Evolutionary conservation across 148 eudicot species (phyloP).

Genomic region (Vaccinium darrowii): DNA sequence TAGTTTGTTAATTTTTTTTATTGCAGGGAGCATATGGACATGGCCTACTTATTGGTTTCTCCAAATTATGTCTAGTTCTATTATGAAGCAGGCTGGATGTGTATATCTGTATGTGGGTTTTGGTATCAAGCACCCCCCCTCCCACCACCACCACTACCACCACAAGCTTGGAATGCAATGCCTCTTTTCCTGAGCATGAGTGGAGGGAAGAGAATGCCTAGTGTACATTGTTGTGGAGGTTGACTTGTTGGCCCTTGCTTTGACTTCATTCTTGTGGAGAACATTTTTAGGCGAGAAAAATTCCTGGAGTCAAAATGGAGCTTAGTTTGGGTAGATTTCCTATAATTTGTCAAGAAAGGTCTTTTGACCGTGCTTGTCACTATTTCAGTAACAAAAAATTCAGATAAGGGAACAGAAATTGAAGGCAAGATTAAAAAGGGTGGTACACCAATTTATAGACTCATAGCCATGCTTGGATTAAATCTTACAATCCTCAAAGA

Average conservation of each 20-base stretch:
- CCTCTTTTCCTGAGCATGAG: background rate
- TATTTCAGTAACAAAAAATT: background rate
- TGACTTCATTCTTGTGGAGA: background rate
- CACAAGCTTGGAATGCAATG: background rate
- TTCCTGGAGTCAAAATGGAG: background rate
- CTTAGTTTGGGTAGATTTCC: background rate
- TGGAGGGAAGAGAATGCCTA: slow-evolving; percentile 1
- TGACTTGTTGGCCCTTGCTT: background rate
- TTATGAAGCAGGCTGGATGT: background rate
- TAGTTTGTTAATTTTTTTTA: background rate
- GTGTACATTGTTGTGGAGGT: background rate
- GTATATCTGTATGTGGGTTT: background rate
- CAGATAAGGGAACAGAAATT: slow-evolving; percentile 3
- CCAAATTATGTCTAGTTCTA: background rate
- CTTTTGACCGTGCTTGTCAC: background rate
- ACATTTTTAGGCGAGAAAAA: background rate
- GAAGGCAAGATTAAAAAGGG: background rate
- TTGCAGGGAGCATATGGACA: background rate
- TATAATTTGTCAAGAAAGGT: background rate
- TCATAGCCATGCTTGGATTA: background rate
- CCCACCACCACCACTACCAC: too few species aligned
- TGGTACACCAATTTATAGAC: background rate
- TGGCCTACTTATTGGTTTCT: background rate
- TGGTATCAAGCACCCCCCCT: background rate
- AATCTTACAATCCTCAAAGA: background rate